A percentile compares a stretch with the other conserved stretches of the same genome.
Evolutionary conservation across 768 basidiomycete species (phyloP).

Genomic region (Xanthoconium purpureum): DNA sequence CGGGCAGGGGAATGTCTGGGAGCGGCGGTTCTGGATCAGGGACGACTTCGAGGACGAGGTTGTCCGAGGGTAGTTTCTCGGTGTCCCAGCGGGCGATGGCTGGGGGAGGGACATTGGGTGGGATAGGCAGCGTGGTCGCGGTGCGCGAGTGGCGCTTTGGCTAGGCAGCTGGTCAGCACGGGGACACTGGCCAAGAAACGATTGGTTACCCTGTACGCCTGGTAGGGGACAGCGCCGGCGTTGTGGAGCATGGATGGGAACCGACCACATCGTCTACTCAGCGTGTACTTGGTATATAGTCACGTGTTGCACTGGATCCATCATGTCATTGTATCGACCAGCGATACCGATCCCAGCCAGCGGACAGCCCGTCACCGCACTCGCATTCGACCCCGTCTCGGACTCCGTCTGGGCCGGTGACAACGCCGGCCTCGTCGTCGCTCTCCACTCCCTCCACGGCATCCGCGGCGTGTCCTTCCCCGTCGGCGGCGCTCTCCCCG

Average conservation of each 20-base stretch:
- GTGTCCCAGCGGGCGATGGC: constrained; percentile 6
- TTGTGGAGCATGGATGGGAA: constrained; percentile 10
- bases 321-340: constrained; percentile 26
- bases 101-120: constrained; percentile 19
- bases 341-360: constrained; percentile 13
- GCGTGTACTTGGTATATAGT: background rate
- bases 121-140: constrained; percentile 30
- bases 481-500: constrained; percentile 63
- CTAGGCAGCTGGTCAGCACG: constrained; percentile 23
- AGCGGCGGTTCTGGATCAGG: background rate
- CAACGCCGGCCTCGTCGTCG: constrained; percentile 64
- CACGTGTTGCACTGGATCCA: constrained; percentile 13
- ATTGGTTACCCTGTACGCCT: constrained; percentile 43
- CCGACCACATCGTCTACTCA: background rate
- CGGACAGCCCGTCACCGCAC: constrained; percentile 59
- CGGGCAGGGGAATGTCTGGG: background rate
- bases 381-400: constrained; percentile 88
- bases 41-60: background rate
- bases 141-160: constrained; percentile 48
- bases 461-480: constrained; percentile 71
- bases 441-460: constrained; percentile 62
- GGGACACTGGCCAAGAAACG: background rate
- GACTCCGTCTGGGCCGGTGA: constrained; percentile 88
- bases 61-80: constrained; percentile 15
- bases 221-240: constrained; percentile 42